Evolutionary conservation across 139 green algal species (phyloP), one percentile per base, ranked within the genome.

Genomic region (Tetradesmus lagerheimii): DNA sequence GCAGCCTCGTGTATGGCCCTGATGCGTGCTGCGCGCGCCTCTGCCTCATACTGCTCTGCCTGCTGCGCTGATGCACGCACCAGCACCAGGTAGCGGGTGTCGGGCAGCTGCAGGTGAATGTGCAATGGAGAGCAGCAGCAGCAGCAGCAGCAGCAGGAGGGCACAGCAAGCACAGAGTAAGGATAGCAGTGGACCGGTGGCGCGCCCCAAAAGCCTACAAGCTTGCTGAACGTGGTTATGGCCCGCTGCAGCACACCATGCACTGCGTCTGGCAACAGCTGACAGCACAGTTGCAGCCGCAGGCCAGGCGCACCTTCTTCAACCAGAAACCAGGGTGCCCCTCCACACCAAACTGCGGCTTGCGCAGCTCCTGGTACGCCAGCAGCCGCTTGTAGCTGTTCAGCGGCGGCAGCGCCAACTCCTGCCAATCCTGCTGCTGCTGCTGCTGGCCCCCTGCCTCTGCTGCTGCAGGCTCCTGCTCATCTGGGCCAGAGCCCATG

Each of bases 291-390:
- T 82, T 31, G 29, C 34, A 53, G 37, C 15, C 74, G 18, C 82
- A 50, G 82, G 2, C 12, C 78, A 57, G 78, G 8, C 81, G 75
- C 53, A 90, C 91, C 91, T 86, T 88, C 35, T 57, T 80, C 0
- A 93, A 66, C 71, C 77, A 91, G 74, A 93, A 93, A 25, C 91
- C 91, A n/a, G 75, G 87, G 64, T 93, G 82, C 1, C 82, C n/a
- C 76, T 87, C 41, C 45, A 75, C 88, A 34, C 88, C 78, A 82
- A 81, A 83, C 62, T 84, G 57, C 6, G 80, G 87, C 64, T 91
- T 92, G 27, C 92, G 67, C 14, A 97, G 92, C 37, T 94, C 90
- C 91, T 97, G 95, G 79, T 95, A 97, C 81, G 95, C 93, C 74
- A 97, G 82, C 67, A 94, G 83, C 4, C 95, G 89, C 81, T 86